Evolutionary conservation across 768 basidiomycete species (phyloP).

Genomic region (Tylopilus sp.): DNA sequence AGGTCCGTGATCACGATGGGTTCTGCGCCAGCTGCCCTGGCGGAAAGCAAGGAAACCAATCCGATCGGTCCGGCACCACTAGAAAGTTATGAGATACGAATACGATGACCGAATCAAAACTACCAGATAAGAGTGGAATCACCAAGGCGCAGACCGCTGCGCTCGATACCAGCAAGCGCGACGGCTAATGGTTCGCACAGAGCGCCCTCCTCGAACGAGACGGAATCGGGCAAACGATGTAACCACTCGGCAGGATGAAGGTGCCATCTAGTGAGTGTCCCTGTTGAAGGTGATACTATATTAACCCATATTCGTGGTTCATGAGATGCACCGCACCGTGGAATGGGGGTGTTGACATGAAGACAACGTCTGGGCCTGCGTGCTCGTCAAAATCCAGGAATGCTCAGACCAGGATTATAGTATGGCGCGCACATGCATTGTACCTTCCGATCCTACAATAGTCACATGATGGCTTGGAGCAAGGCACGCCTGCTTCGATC

Average conservation of each 20-base stretch:
- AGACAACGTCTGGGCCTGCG: slow-evolving; percentile 45
- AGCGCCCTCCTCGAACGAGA: slow-evolving; percentile 66
- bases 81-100: slow-evolving; percentile 4
- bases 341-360: slow-evolving; percentile 70
- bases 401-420: too few relatives aligned
- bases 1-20: slow-evolving; percentile 69
- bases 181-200: slow-evolving; percentile 68
- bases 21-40: slow-evolving; percentile 66
- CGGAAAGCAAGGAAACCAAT: slow-evolving; percentile 56
- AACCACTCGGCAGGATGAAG: slow-evolving; percentile 67
- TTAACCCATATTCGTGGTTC: background rate
- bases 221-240: slow-evolving; percentile 57
- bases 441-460: slow-evolving; percentile 62
- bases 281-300: slow-evolving; percentile 26
- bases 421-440: slow-evolving; percentile 47
- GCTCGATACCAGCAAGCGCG: slow-evolving; percentile 64
- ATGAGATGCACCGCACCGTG: slow-evolving; percentile 41
- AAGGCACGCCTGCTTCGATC: slow-evolving; percentile 68
- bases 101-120: background rate
- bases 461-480: slow-evolving; percentile 58
- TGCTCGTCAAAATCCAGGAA: slow-evolving; percentile 1
- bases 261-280: slow-evolving; percentile 63
- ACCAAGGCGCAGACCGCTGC: slow-evolving; percentile 60
- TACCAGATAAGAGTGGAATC: slow-evolving; percentile 63
- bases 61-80: slow-evolving; percentile 72